Conservation (phyloP, 2,329 filamentous ascomycete species). For the Ascochyta pisi region DNA sequence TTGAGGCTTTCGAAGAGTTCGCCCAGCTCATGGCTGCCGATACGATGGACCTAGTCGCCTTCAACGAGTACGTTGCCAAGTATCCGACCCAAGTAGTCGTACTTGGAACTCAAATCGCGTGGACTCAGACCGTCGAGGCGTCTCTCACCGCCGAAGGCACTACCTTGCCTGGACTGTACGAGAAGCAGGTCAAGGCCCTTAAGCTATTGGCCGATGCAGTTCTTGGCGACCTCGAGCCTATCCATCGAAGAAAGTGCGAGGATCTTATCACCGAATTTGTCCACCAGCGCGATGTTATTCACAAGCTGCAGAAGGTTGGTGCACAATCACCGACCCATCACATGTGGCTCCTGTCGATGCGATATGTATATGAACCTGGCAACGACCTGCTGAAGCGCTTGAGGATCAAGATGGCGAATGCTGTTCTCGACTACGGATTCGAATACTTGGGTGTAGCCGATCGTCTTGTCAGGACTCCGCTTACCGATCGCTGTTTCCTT, state of each 20-base stretch:
- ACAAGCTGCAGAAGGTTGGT: constrained; percentile 78
- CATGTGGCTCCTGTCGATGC: constrained; percentile 95
- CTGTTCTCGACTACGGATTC: constrained; percentile 92
- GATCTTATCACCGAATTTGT: constrained; percentile 99
- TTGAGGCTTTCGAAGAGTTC: constrained; percentile 85
- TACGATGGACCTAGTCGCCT: constrained; percentile 70
- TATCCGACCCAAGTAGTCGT: constrained; percentile 97
- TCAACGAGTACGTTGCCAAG: constrained; percentile 79
- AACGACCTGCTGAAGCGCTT: constrained; percentile 84
- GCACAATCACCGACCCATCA: constrained; percentile 82
- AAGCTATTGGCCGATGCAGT: constrained; percentile 87
- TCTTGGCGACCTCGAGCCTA: constrained; percentile 83
- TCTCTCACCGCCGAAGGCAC: constrained; percentile 75
- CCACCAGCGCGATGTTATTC: constrained; percentile 92
- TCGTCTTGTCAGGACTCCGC: constrained; percentile 91
- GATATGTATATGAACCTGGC: constrained; percentile 84
- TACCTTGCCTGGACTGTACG: constrained; percentile 74
- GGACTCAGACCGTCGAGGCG: constrained; percentile 86
- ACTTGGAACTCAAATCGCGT: constrained; percentile 89
- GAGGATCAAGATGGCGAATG: constrained; percentile 95
- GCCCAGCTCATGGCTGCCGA: constrained; percentile 76
- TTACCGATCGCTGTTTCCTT: constrained; percentile 98
- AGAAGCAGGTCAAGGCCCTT: constrained; percentile 84
- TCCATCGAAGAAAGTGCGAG: constrained; percentile 95
- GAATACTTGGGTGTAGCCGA: constrained; percentile 98